Evolutionary conservation across 257 asterid genomes (phyloP).

Genomic region (Solanum stenotomum): DNA sequence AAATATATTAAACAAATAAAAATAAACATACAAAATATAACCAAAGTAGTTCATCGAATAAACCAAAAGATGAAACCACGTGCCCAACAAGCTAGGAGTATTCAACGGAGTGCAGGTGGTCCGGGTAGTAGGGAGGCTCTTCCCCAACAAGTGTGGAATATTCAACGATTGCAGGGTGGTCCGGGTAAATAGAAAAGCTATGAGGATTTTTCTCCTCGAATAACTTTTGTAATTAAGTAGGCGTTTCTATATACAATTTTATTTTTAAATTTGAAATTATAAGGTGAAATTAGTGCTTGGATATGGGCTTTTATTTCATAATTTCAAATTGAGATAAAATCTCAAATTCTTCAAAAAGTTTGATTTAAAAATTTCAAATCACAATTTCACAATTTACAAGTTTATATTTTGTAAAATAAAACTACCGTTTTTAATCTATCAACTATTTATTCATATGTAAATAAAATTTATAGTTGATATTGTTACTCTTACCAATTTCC

Average conservation of each 20-base stretch:
- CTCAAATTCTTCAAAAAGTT: too few species aligned
- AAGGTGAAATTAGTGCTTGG: neutral
- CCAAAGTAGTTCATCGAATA: neutral
- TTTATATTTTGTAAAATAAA: neutral
- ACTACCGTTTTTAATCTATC: neutral
- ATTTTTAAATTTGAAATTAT: neutral
- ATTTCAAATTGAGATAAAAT: neutral
- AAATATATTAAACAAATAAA: neutral
- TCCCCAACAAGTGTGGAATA: neutral
- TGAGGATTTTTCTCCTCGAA: neutral
- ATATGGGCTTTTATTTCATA: neutral
- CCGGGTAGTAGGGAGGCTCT: neutral
- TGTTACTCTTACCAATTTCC: neutral
- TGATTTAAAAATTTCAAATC: too few species aligned
- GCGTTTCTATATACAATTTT: rapidly evolving
- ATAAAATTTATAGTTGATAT: neutral
- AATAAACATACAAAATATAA: neutral
- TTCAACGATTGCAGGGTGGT: neutral
- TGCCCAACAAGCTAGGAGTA: neutral
- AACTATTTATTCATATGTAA: too few species aligned
- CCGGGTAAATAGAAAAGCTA: neutral
- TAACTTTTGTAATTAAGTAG: neutral
- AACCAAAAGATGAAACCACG: neutral
- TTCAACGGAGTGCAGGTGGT: neutral
- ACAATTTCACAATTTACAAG: neutral